Percentiles rank a stretch among this genome's conserved stretches.
Conservation (phyloP, 2,329 filamentous ascomycete species). For the Acarospora socialis region DNA sequence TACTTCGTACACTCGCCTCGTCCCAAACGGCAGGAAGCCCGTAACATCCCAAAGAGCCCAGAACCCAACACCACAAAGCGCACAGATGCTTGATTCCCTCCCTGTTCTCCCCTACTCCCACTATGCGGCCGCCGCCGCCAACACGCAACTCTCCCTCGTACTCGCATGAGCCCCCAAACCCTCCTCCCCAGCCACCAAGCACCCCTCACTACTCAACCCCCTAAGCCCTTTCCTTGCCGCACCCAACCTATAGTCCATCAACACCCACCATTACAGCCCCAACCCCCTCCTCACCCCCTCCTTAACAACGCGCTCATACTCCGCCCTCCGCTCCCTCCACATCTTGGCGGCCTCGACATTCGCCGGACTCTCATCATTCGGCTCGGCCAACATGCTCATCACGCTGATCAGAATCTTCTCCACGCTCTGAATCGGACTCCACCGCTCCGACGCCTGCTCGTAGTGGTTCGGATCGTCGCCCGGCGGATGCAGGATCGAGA, state of each 20-base stretch:
- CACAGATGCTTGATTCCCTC: too few species aligned
- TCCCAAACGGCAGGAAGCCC: neutral
- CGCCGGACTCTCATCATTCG: conserved; percentile 91
- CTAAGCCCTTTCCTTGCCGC: neutral
- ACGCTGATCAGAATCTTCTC: conserved; percentile 95
- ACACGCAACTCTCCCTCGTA: neutral
- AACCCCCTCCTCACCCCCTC: conserved; percentile 67
- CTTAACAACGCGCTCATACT: conserved; percentile 78
- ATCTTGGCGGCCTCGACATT: conserved; percentile 94
- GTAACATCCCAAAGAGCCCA: neutral
- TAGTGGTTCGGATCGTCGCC: conserved; percentile 98
- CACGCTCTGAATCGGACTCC: conserved; percentile 92
- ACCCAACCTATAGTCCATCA: conserved; percentile 11
- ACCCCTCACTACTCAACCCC: neutral
- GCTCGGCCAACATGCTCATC: conserved; percentile 96
- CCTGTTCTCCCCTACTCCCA: neutral
- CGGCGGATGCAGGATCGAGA: conserved; percentile 92
- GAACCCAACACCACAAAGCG: neutral
- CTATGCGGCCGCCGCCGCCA: neutral
- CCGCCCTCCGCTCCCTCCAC: conserved; percentile 71
- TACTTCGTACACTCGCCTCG: neutral
- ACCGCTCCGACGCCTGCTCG: conserved; percentile 87
- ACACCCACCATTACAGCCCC: conserved; percentile 43
- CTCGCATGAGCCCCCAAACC: neutral
- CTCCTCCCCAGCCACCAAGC: neutral